A percentile compares a stretch with the other conserved stretches of the same genome.
phyloP scores from a whole-genome alignment of 2,329 filamentous ascomycete genomes.

The Penicillium sp. region DNA sequence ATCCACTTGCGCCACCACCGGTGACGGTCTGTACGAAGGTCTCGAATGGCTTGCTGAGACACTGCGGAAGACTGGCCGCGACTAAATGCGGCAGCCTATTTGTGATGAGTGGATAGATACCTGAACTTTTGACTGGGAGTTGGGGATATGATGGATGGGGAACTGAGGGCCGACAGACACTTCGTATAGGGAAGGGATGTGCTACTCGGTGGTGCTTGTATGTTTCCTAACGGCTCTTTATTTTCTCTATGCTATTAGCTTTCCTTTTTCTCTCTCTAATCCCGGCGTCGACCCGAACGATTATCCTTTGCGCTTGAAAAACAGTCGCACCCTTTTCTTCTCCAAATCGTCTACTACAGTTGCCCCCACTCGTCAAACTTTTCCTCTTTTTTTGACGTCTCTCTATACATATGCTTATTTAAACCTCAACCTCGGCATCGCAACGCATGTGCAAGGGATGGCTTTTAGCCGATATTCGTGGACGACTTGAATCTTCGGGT shows the following conservation, averaged over 20 bases:
- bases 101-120: slow-evolving; percentile 40
- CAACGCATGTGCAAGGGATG: not conserved
- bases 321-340: slow-evolving; percentile 29
- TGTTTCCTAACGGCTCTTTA: slow-evolving; percentile 44
- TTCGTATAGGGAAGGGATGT: slow-evolving; percentile 36
- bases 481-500: not conserved
- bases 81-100: slow-evolving; percentile 42
- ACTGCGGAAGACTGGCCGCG: slow-evolving; percentile 70
- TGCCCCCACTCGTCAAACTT: slow-evolving; percentile 11
- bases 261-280: slow-evolving; percentile 43
- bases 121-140: slow-evolving; percentile 42
- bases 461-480: too few relatives aligned
- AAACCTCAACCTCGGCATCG: not conserved
- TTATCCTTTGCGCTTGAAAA: slow-evolving; percentile 33
- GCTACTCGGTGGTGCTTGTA: slow-evolving; percentile 39
- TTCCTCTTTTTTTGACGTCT: slow-evolving; percentile 2
- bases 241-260: slow-evolving; percentile 48
- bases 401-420: not conserved
- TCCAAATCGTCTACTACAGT: slow-evolving; percentile 23
- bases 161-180: slow-evolving; percentile 38
- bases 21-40: slow-evolving; percentile 99
- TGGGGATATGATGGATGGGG: slow-evolving; percentile 41
- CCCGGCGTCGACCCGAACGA: slow-evolving; percentile 37
- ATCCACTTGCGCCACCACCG: slow-evolving; percentile 98
- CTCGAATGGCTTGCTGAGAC: slow-evolving; percentile 89